phyloP scores from a whole-genome alignment of 495 filamentous ascomycete species.

The Xylaria intraflava region DNA sequence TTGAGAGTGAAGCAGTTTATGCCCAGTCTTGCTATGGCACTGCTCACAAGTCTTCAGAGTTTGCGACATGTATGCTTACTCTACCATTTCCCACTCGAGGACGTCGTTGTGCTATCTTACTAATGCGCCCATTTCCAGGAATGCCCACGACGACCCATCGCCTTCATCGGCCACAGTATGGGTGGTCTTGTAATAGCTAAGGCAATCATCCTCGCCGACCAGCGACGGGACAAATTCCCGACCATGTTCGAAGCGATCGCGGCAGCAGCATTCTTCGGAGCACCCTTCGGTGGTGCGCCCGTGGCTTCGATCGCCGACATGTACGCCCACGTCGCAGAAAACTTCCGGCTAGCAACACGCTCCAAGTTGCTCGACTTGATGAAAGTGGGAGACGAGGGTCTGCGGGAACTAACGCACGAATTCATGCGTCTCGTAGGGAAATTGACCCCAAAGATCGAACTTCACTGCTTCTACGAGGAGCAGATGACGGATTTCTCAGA shows the following conservation, averaged over 20 bases:
- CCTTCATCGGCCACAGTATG: conserved; percentile 62
- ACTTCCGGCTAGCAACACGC: conserved; percentile 16
- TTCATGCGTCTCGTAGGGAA: conserved; percentile 27
- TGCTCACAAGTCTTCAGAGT: conserved; percentile 23
- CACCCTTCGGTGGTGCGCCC: conserved; percentile 30
- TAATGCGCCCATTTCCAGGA: conserved; percentile 18
- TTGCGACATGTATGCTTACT: conserved; percentile 21
- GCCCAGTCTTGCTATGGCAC: conserved; percentile 24
- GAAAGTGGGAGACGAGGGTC: conserved; percentile 25
- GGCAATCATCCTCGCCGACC: conserved; percentile 28
- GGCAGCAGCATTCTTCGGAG: conserved; percentile 31
- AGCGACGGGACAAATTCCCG: conserved; percentile 21
- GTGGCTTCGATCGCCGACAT: conserved; percentile 24
- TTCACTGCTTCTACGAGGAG: conserved; percentile 29
- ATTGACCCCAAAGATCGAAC: conserved; percentile 23
- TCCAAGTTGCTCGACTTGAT: conserved; percentile 31
- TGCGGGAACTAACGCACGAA: conserved; percentile 28
- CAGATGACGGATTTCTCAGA: conserved; percentile 26
- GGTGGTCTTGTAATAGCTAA: conserved; percentile 56
- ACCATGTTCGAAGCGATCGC: conserved; percentile 32
- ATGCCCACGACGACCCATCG: conserved; percentile 50
- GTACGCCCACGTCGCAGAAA: conserved; percentile 26
- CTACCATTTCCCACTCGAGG: neutral
- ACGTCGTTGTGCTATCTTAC: neutral
- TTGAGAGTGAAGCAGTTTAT: conserved; percentile 32